A percentile compares a stretch with the other conserved stretches of the same genome.
Evolutionary conservation across 305 asterid species (phyloP).

Genomic region (Fraxinus nigra): DNA sequence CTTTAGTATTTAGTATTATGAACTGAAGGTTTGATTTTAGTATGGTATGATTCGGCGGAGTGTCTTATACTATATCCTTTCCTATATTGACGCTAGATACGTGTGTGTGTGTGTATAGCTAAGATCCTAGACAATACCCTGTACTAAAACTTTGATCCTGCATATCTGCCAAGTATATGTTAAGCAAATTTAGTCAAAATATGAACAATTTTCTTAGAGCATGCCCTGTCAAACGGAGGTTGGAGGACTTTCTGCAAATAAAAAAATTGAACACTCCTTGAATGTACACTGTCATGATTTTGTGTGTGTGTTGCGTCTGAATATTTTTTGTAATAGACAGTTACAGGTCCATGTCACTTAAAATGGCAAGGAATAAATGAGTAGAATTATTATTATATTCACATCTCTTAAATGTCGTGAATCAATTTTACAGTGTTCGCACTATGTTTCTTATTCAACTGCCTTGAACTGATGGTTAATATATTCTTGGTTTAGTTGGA

Average conservation of each 20-base stretch:
- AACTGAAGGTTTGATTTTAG: not conserved
- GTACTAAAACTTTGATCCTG: slow-evolving; percentile 2
- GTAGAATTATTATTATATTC: not conserved
- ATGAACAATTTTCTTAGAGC: not conserved
- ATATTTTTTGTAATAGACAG: not conserved
- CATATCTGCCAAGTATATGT: not conserved
- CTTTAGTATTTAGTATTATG: not conserved
- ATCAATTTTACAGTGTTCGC: not conserved
- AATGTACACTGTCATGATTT: not conserved
- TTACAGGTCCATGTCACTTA: not conserved
- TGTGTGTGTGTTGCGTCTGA: not conserved
- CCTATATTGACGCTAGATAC: not conserved
- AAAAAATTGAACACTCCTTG: not conserved
- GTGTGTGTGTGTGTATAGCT: not conserved
- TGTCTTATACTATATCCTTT: not conserved
- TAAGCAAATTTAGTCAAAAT: not conserved
- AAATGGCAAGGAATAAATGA: not conserved
- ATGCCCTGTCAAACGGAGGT: not conserved
- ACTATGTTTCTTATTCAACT: not conserved
- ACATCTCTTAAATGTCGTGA: not conserved
- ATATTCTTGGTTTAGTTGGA: slow-evolving; percentile 65
- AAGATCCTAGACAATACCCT: slow-evolving; percentile 5
- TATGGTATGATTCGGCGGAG: not conserved
- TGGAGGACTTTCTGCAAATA: not conserved
- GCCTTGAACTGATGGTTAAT: slow-evolving; percentile 20